Conservation (phyloP, 306 rosid genomes). For the Trifolium pratense region DNA sequence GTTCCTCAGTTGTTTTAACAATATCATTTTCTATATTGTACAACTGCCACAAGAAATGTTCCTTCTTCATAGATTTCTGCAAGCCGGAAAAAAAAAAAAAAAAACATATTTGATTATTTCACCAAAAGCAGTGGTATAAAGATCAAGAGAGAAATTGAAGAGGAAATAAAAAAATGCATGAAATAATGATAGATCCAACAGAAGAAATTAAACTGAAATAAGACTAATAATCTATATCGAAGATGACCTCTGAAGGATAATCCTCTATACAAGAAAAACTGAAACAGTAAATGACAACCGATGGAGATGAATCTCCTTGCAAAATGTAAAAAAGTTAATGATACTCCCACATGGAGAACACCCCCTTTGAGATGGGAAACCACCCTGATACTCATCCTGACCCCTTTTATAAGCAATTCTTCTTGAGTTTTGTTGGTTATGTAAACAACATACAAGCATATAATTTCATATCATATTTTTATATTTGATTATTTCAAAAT, state of each 20-base stretch:
- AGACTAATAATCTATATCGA: not conserved
- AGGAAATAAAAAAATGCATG: conserved; percentile 33
- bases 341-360: conserved; percentile 8
- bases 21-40: conserved; percentile 76
- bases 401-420: conserved; percentile 1
- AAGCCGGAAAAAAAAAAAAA: conserved; percentile 41
- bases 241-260: not conserved
- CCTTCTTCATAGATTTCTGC: conserved; percentile 88
- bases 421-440: not conserved
- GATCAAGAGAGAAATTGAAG: conserved; percentile 33
- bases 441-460: not conserved
- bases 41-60: conserved; percentile 91
- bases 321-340: not conserved
- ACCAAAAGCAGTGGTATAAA: conserved; percentile 2
- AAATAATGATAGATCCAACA: conserved; percentile 1
- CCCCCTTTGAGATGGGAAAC: not conserved
- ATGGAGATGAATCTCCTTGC: not conserved
- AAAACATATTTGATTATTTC: conserved; percentile 27
- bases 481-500: too few relatives aligned
- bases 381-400: not conserved
- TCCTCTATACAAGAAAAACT: not conserved
- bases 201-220: not conserved
- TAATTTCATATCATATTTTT: too few relatives aligned
- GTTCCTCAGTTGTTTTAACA: conserved; percentile 67
- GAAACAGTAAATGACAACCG: not conserved